Conservation (phyloP, 495 filamentous ascomycete genomes). For the Melanomma pulvis-pyrius region DNA sequence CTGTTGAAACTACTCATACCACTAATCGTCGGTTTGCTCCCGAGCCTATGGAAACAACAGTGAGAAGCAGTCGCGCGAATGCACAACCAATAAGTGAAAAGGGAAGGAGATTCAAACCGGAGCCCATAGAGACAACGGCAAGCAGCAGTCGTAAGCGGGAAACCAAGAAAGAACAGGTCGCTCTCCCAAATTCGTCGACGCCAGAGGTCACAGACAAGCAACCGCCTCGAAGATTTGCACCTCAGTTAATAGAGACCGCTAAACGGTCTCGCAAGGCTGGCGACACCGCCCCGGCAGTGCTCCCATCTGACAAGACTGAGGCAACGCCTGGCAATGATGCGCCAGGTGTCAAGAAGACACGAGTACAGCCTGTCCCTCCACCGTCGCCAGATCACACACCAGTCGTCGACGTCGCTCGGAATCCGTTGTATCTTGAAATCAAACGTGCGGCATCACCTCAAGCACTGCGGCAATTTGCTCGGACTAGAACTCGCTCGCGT, state of each 20-base stretch:
- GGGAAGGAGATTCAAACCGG: conserved; percentile 55
- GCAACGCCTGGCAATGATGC: conserved; percentile 31
- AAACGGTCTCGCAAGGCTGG: conserved; percentile 52
- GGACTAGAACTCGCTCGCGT: conserved; percentile 51
- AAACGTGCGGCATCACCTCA: conserved; percentile 35
- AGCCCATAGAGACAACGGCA: conserved; percentile 39
- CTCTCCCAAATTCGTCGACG: not conserved
- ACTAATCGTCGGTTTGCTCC: conserved; percentile 25
- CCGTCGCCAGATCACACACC: conserved; percentile 34
- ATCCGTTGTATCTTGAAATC: conserved; percentile 35
- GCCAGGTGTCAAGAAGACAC: conserved; percentile 20
- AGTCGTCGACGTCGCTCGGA: conserved; percentile 5
- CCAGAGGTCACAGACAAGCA: conserved; percentile 12
- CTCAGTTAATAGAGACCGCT: conserved; percentile 62
- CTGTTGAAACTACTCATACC: conserved; percentile 3
- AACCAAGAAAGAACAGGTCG: not conserved
- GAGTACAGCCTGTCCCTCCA: conserved; percentile 16
- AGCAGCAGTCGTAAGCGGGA: conserved; percentile 10
- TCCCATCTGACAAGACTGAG: conserved; percentile 48
- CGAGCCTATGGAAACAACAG: conserved; percentile 34
- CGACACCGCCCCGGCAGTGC: conserved; percentile 35
- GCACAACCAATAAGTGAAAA: conserved; percentile 22
- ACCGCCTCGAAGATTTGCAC: conserved; percentile 55
- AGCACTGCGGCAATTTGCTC: conserved; percentile 48
- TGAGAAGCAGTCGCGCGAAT: conserved; percentile 30